These are phyloP conservation scores for Lyophyllum semitale DNA, from an alignment of 768 basidiomycete genomes.

Conservation along the genomic window DNA sequence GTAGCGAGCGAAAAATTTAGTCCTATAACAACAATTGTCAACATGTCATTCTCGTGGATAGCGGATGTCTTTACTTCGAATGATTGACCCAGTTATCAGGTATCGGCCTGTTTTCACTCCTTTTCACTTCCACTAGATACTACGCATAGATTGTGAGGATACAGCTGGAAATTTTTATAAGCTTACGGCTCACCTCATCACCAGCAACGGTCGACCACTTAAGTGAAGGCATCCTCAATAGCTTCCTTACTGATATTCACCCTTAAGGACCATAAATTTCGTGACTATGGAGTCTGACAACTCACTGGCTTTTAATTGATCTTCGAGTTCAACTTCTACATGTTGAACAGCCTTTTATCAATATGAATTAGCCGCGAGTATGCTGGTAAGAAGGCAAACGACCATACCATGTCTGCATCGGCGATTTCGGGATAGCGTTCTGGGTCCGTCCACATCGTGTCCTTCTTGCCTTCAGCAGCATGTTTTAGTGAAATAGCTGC, in stretches of 20 bases:
- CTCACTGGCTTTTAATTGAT: constrained; percentile 71
- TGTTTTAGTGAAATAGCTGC: constrained; percentile 57
- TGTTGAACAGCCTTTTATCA: constrained; percentile 66
- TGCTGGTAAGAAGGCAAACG: background rate
- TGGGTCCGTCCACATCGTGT: constrained; percentile 63
- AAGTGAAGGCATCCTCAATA: constrained; percentile 71
- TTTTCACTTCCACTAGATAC: constrained; percentile 82
- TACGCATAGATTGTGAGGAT: constrained; percentile 28
- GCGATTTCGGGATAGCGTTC: constrained; percentile 52
- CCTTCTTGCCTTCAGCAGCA: constrained; percentile 69
- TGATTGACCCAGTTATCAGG: constrained; percentile 64
- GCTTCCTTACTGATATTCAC: constrained; percentile 60
- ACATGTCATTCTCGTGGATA: background rate
- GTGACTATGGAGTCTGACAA: background rate
- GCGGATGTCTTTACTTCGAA: constrained; percentile 49
- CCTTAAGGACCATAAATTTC: background rate
- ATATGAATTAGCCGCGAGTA: constrained; percentile 6
- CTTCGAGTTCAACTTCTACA: constrained; percentile 69
- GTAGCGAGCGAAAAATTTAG: constrained; percentile 71
- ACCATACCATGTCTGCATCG: constrained; percentile 60
- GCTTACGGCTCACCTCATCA: constrained; percentile 58
- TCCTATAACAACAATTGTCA: constrained; percentile 43
- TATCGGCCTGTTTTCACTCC: constrained; percentile 49
- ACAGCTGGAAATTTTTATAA: background rate
- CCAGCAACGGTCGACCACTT: constrained; percentile 66